Percentiles rank a stretch among this genome's conserved stretches.
These are phyloP conservation scores for Mycena kentingensis DNA, from an alignment of 768 basidiomycete species.

Conservation along the genomic window DNA sequence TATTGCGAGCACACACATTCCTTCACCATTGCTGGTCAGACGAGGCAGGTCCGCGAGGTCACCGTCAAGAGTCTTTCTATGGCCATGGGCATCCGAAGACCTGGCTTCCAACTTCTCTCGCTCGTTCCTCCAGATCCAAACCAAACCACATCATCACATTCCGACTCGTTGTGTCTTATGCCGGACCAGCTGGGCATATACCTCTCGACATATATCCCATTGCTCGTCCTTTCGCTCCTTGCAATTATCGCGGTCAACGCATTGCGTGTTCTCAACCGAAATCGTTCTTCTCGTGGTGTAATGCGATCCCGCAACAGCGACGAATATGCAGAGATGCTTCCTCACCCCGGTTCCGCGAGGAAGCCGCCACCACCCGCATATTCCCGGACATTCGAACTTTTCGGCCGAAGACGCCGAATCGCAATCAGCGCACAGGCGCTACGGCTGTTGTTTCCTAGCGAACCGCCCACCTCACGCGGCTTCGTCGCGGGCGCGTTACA, in stretches of 20 bases:
- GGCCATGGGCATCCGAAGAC: slow-evolving; percentile 80
- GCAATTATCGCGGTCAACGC: slow-evolving; percentile 38
- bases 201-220: slow-evolving; percentile 67
- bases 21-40: slow-evolving; percentile 26
- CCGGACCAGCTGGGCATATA: slow-evolving; percentile 87
- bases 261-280: slow-evolving; percentile 15
- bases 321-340: slow-evolving; percentile 11
- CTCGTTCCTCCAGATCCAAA: slow-evolving; percentile 46
- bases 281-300: slow-evolving; percentile 9
- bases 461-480: slow-evolving; percentile 15
- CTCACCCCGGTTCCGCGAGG: slow-evolving; percentile 6
- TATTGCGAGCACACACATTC: slow-evolving; percentile 80
- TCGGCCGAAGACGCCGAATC: slow-evolving; percentile 24
- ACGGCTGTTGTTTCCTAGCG: slow-evolving; percentile 5
- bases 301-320: slow-evolving; percentile 8
- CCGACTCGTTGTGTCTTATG: slow-evolving; percentile 71
- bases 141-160: slow-evolving; percentile 37
- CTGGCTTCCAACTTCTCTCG: slow-evolving; percentile 90
- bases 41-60: slow-evolving; percentile 60
- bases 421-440: slow-evolving; percentile 9
- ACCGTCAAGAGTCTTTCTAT: slow-evolving; percentile 90
- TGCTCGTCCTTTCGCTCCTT: slow-evolving; percentile 60
- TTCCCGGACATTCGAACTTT: slow-evolving; percentile 18
- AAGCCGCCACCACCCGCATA: slow-evolving; percentile 7
- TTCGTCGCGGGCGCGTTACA: slow-evolving; percentile 35